Conservation (phyloP, 441 rosid genomes). For the Jatropha multifida region DNA sequence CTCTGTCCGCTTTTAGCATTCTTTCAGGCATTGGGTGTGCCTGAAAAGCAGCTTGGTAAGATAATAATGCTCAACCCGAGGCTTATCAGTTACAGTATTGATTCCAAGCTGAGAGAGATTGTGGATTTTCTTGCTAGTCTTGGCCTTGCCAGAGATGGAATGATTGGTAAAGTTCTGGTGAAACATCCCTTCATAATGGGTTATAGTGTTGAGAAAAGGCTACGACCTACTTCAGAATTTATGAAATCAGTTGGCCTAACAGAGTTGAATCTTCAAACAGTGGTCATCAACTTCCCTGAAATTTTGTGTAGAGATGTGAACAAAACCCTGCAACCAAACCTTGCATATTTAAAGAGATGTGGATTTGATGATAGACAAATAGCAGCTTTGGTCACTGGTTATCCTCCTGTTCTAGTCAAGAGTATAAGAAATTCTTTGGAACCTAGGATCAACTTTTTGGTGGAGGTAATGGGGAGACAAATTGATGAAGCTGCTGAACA, state of each 20-base stretch:
- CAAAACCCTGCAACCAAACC: conserved; percentile 68
- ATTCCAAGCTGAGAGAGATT: conserved; percentile 57
- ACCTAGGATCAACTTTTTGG: conserved; percentile 84
- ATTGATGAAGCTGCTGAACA: conserved; percentile 72
- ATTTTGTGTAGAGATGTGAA: conserved; percentile 76
- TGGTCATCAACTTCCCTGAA: conserved; percentile 69
- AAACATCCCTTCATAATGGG: conserved; percentile 89
- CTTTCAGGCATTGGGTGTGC: conserved; percentile 81
- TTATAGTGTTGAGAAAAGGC: conserved; percentile 76
- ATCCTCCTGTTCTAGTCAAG: conserved; percentile 80
- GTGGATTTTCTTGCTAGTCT: conserved; percentile 70
- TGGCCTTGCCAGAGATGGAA: conserved; percentile 70
- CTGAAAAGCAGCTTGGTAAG: conserved; percentile 85
- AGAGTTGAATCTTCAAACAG: conserved; percentile 51
- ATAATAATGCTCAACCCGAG: conserved; percentile 81
- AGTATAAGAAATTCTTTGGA: conserved; percentile 74
- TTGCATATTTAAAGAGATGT: conserved; percentile 45
- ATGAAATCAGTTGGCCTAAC: conserved; percentile 61
- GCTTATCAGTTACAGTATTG: conserved; percentile 91
- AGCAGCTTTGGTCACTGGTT: conserved; percentile 63
- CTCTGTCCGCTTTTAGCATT: conserved; percentile 96
- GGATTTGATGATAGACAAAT: conserved; percentile 70
- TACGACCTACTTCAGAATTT: conserved; percentile 75
- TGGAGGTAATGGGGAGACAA: conserved; percentile 72
- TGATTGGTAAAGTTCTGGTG: conserved; percentile 70